Evolutionary conservation across 2,329 filamentous ascomycete species (phyloP).

Genomic region (Chaetomium sp.): DNA sequence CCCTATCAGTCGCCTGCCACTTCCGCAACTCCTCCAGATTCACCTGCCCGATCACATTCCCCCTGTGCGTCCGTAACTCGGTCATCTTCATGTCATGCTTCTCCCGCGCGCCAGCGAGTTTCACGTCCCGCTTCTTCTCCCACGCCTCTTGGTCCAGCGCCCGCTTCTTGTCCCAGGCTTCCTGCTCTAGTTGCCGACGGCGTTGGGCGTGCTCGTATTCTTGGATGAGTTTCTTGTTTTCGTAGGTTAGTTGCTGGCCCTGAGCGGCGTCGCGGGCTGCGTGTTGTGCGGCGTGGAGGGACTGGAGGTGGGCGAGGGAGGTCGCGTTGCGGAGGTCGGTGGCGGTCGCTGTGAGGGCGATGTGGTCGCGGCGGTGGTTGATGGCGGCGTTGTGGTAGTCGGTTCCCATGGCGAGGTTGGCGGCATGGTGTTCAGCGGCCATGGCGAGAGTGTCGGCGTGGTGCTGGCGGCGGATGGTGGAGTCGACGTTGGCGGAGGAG

Average conservation of each 20-base stretch:
- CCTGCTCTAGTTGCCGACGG: conserved; percentile 8
- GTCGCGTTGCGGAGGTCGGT: conserved; percentile 11
- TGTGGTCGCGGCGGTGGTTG: conserved; percentile 5
- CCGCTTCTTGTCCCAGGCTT: background rate
- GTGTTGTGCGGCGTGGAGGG: conserved; percentile 1
- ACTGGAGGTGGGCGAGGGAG: conserved; percentile 6
- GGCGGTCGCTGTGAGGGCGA: background rate
- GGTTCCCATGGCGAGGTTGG: conserved; percentile 7
- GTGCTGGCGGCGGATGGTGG: conserved; percentile 14
- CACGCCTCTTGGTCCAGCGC: too few species aligned
- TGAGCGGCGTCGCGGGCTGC: conserved; percentile 7
- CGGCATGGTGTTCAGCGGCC: conserved; percentile 12
- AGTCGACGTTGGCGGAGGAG: conserved; percentile 12
- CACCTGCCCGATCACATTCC: conserved; percentile 22
- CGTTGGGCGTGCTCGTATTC: conserved; percentile 2
- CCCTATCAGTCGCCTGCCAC: conserved; percentile 18
- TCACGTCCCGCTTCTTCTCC: background rate
- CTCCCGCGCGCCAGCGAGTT: background rate
- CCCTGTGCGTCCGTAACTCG: conserved; percentile 17
- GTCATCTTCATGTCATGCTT: conserved; percentile 20
- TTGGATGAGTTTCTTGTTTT: conserved; percentile 7
- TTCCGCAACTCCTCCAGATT: conserved; percentile 21
- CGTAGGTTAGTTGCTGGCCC: conserved; percentile 12
- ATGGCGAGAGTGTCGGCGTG: conserved; percentile 17
- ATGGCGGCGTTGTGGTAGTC: conserved; percentile 10